Base-by-base conservation (phyloP, 257 asterid species). In the Capsicum chinense region DNA sequence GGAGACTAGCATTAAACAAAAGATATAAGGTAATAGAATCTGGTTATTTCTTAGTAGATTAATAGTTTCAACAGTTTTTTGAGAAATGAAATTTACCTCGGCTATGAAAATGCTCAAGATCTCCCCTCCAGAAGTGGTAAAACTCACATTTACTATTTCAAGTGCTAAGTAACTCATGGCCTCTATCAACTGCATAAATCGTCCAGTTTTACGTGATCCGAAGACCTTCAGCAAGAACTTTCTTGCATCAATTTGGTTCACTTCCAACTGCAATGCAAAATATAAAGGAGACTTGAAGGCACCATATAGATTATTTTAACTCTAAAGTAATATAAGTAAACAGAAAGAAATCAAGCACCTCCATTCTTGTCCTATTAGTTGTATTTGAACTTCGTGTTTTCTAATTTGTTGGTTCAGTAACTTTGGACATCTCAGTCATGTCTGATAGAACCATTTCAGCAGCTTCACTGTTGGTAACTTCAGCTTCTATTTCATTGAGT, bases 141-240 rank as follows among this genome's bases (percentile, higher is more conserved):
- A 89, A 83, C 92, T 94, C 44, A 83, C 95, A 90, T 95, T 95
- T 1, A 64, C 83, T 64, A 93, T 95, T 59, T 90, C 71, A 56
- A 95, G 91, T 84, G 95, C 95, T 15, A 88, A 85, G 54, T 87
- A 85, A 69, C 91, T 87, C 85, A 91, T 50, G 64, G 90, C 94
- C 86, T 91, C 91, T 90, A 94, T 83, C 89, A 95, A 84, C 86
- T 86, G 86, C 16, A 90, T 86, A 87, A 93, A 93, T 5, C 90
- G 88, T 1, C 92, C 91, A 81, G 74, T 83, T 83, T 48, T 88
- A 82, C 90, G 86, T 63, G 74, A 85, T 91, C 91, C 85, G 39
- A 87, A 80, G 83, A 89, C 64, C 86, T 90, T 89, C 86, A 95
- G 69, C 89, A 90, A 83, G 93, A 94, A 92, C 62, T 76, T 88